These are phyloP conservation scores for Trichoderma gracile DNA, from an alignment of 2,329 filamentous ascomycete species.

Conservation along the genomic window DNA sequence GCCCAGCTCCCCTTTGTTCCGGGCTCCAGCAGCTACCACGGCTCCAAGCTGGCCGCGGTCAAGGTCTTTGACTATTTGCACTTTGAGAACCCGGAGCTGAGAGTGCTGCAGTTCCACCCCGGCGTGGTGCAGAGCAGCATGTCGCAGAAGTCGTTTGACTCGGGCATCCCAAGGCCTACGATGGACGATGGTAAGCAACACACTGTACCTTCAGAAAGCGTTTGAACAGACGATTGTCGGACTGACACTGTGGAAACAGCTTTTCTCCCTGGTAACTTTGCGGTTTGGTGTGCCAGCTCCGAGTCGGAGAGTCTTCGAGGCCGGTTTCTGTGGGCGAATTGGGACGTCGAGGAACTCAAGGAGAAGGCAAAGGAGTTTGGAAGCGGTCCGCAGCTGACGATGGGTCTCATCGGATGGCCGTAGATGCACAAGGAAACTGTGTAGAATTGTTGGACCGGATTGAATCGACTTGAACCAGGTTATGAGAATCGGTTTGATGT, in stretches of 20 bases:
- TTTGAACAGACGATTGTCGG: not conserved
- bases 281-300: slow-evolving; percentile 46
- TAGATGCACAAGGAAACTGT: not conserved
- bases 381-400: slow-evolving; percentile 30
- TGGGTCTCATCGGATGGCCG: slow-evolving; percentile 23
- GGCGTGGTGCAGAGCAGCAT: slow-evolving; percentile 41
- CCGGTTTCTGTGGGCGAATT: slow-evolving; percentile 51
- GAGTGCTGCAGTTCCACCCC: slow-evolving; percentile 47
- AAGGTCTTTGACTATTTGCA: slow-evolving; percentile 45
- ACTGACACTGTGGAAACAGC: slow-evolving; percentile 28
- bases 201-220: not conserved
- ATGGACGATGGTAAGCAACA: slow-evolving; percentile 18
- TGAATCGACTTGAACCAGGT: too few relatives aligned
- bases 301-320: slow-evolving; percentile 50
- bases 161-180: slow-evolving; percentile 10
- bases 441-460: not conserved
- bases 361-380: slow-evolving; percentile 40
- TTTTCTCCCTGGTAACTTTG: slow-evolving; percentile 39
- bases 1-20: slow-evolving; percentile 33
- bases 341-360: slow-evolving; percentile 53
- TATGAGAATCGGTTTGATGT: too few relatives aligned
- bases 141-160: slow-evolving; percentile 26
- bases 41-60: slow-evolving; percentile 44
- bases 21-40: slow-evolving; percentile 42
- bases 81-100: slow-evolving; percentile 42